Evolutionary conservation across 2,329 filamentous ascomycete genomes (phyloP).

Genomic region (Fusarium metavorans): DNA sequence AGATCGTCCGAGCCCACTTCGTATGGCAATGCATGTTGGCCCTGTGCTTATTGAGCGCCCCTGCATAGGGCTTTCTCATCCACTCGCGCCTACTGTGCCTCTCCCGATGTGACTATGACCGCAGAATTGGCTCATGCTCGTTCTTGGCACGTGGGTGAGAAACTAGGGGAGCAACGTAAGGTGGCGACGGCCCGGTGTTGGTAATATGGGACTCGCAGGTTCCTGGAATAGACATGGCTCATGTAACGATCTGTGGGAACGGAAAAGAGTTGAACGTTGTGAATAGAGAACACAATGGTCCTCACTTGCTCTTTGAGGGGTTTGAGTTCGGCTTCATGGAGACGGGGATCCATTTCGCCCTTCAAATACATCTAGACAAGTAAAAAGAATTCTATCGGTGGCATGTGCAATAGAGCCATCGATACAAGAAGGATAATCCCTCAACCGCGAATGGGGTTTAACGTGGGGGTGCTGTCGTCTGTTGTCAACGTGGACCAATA

Average conservation of each 20-base stretch:
- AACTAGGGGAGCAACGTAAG: neutral
- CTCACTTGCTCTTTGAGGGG: neutral
- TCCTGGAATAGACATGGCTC: neutral
- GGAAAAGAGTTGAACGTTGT: neutral
- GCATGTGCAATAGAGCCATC: no score
- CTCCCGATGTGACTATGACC: neutral
- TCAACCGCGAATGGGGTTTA: neutral
- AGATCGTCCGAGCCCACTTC: neutral
- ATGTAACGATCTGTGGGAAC: neutral
- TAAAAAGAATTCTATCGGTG: neutral
- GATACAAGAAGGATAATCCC: neutral
- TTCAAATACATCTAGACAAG: neutral
- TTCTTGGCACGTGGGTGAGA: neutral
- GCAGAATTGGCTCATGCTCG: neutral
- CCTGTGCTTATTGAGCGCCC: neutral
- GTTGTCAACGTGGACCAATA: neutral
- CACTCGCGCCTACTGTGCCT: neutral
- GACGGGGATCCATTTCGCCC: neutral
- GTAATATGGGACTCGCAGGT: neutral
- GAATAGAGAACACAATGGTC: neutral
- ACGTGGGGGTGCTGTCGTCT: neutral
- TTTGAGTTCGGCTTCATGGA: neutral
- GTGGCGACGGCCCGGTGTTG: neutral
- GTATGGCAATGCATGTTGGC: conserved; percentile 3
- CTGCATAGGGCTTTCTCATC: neutral